Conservation (phyloP, 1,284 basidiomycete species). For the Moniliella sp. region DNA sequence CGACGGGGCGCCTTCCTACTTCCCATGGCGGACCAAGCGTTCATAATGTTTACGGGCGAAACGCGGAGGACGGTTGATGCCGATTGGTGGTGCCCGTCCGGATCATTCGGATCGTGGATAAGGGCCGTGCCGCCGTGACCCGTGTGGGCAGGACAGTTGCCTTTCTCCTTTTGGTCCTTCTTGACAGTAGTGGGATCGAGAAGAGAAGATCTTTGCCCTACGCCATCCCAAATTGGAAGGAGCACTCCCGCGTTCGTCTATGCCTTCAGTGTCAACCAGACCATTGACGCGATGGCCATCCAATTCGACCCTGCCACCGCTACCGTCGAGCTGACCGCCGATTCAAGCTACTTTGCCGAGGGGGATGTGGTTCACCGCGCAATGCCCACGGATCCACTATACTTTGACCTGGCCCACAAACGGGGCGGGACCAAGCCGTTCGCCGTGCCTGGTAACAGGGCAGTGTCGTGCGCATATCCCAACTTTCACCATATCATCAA, state of each 20-base stretch:
- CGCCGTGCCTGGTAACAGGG: constrained; percentile 48
- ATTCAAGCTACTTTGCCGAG: too few relatives aligned
- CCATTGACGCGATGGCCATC: constrained; percentile 53
- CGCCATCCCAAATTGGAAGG: constrained; percentile 7
- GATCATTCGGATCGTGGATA: constrained; percentile 44
- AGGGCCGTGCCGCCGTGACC: too few relatives aligned
- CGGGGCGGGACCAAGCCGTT: constrained; percentile 45
- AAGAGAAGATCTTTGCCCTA: constrained; percentile 27
- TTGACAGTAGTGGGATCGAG: constrained; percentile 71
- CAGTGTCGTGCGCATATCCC: constrained; percentile 49
- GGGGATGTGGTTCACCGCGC: constrained; percentile 46
- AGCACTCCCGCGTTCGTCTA: too few relatives aligned
- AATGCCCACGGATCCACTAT: constrained; percentile 43
- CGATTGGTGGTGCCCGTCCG: constrained; percentile 66
- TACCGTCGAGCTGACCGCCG: constrained; percentile 33
- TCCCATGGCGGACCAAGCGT: constrained; percentile 57
- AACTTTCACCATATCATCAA: constrained; percentile 97
- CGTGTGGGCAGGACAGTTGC: neutral
- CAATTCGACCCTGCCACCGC: constrained; percentile 47
- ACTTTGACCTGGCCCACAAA: constrained; percentile 50
- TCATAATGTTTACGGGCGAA: constrained; percentile 90
- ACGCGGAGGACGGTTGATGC: constrained; percentile 54
- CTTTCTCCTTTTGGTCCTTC: constrained; percentile 40
- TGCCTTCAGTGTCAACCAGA: constrained; percentile 42
- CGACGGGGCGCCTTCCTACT: constrained; percentile 48